Conservation (phyloP, 805 yeast genomes). For the Yarrowia yakushimensis region DNA sequence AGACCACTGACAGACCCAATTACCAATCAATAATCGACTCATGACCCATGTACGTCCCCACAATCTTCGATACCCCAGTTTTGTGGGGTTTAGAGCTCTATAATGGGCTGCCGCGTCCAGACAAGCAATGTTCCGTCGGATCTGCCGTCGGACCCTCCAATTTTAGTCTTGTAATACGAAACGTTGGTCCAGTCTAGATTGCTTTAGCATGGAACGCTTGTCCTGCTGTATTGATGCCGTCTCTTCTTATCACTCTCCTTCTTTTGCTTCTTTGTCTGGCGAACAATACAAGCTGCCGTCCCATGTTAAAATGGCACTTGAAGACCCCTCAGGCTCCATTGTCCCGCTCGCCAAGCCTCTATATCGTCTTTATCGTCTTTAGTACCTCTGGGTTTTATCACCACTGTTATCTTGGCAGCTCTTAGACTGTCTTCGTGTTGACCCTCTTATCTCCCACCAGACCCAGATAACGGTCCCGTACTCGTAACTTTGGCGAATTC, state of each 20-base stretch:
- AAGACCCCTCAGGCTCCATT: too few relatives aligned
- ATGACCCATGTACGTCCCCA: not conserved
- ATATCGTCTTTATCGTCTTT: too few relatives aligned
- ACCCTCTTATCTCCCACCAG: too few relatives aligned
- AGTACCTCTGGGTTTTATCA: too few relatives aligned
- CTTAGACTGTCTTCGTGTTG: too few relatives aligned
- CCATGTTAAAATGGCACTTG: not conserved
- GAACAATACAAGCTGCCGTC: not conserved
- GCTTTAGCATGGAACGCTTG: not conserved
- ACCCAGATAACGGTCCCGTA: too few relatives aligned
- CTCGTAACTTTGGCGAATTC: too few relatives aligned
- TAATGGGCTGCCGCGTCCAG: not conserved
- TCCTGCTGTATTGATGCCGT: conserved; percentile 15
- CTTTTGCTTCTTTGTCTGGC: not conserved
- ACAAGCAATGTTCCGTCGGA: not conserved
- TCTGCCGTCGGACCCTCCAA: not conserved
- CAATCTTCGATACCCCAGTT: not conserved
- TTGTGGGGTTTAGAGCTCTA: not conserved
- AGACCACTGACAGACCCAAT: not conserved
- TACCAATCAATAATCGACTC: not conserved
- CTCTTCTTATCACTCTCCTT: not conserved
- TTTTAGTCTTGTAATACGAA: not conserved
- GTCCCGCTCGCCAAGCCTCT: too few relatives aligned
- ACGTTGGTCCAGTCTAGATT: not conserved
- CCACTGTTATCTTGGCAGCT: not conserved